Percentiles rank a stretch among this genome's conserved stretches.
phyloP scores from a whole-genome alignment of 1,139 yeast genomes.

The Pneumocystis canis region DNA sequence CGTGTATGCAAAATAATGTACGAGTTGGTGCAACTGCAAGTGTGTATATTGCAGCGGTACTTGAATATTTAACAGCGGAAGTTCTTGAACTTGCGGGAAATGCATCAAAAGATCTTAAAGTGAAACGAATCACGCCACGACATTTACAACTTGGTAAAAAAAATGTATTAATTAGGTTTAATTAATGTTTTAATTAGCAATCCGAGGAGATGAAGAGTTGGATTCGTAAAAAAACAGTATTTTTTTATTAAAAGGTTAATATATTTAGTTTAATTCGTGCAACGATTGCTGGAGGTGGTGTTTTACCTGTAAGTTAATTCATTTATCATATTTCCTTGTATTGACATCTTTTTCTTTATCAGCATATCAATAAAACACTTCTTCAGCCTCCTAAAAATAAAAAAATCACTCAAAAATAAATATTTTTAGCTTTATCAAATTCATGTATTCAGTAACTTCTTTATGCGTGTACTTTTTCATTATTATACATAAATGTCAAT shows the following conservation, averaged over 20 bases:
- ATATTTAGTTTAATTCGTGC: slow-evolving; percentile 65
- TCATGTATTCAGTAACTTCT: neutral
- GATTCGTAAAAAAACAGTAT: slow-evolving; percentile 29
- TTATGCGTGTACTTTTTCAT: neutral
- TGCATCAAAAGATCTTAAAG: slow-evolving; percentile 96
- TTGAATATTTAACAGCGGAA: slow-evolving; percentile 95
- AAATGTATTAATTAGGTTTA: too few species aligned
- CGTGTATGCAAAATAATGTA: slow-evolving; percentile 78
- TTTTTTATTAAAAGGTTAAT: neutral
- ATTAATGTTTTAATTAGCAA: slow-evolving; percentile 36
- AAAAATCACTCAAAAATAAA: neutral
- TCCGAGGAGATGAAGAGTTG: slow-evolving; percentile 97
- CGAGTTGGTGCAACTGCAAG: slow-evolving; percentile 81
- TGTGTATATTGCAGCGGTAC: slow-evolving; percentile 87
- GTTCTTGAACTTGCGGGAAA: slow-evolving; percentile 97
- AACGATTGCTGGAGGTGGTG: slow-evolving; percentile 99
- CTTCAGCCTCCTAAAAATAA: neutral
- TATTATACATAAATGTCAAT: neutral
- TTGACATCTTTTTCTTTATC: neutral
- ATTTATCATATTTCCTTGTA: slow-evolving; percentile 72
- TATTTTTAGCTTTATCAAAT: neutral
- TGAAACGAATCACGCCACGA: slow-evolving; percentile 97
- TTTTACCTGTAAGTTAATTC: slow-evolving; percentile 41
- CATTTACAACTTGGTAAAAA: slow-evolving; percentile 67
- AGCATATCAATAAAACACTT: neutral